Percentiles rank a stretch among this genome's conserved stretches.
Evolutionary conservation across 2,329 filamentous ascomycete genomes (phyloP).

Genomic region (Ophiostoma pallidulum): DNA sequence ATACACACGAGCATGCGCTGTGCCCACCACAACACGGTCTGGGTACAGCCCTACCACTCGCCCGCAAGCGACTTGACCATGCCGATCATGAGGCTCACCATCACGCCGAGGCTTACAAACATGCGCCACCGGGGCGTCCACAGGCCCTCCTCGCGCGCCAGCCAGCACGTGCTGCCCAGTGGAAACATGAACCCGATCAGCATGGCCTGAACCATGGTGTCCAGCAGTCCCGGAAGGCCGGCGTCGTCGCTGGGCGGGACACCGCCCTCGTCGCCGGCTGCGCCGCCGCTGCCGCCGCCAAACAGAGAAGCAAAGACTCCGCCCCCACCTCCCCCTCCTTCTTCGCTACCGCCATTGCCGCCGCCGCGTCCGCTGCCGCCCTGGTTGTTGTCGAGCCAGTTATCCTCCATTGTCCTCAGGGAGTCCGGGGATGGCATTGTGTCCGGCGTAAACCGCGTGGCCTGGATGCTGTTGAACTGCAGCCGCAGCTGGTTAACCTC

Average conservation of each 20-base stretch:
- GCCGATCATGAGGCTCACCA: conserved; percentile 70
- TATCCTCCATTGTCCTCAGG: conserved; percentile 71
- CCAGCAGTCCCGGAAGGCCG: conserved; percentile 50
- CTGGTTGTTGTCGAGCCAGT: conserved; percentile 71
- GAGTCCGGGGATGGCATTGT: conserved; percentile 74
- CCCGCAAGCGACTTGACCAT: conserved; percentile 45
- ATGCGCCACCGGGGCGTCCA: conserved; percentile 78
- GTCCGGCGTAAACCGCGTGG: conserved; percentile 74
- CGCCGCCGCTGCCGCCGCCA: conserved; percentile 30
- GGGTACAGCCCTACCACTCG: conserved; percentile 18
- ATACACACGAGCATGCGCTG: no score
- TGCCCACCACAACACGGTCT: no score
- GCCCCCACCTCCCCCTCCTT: conserved; percentile 24
- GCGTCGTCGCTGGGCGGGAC: conserved; percentile 35
- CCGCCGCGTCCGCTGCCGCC: conserved; percentile 25
- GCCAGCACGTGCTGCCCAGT: conserved; percentile 74
- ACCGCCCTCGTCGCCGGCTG: conserved; percentile 23
- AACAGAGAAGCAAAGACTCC: conserved; percentile 15
- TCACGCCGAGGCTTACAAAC: conserved; percentile 75
- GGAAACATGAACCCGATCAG: conserved; percentile 94
- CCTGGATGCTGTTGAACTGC: conserved; percentile 81
- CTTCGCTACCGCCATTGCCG: conserved; percentile 28
- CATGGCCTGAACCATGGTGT: conserved; percentile 81
- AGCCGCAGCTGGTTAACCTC: conserved; percentile 79
- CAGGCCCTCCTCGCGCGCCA: conserved; percentile 76